Conservation (phyloP, 148 eudicot genomes). For the Vaccinium darrowii region DNA sequence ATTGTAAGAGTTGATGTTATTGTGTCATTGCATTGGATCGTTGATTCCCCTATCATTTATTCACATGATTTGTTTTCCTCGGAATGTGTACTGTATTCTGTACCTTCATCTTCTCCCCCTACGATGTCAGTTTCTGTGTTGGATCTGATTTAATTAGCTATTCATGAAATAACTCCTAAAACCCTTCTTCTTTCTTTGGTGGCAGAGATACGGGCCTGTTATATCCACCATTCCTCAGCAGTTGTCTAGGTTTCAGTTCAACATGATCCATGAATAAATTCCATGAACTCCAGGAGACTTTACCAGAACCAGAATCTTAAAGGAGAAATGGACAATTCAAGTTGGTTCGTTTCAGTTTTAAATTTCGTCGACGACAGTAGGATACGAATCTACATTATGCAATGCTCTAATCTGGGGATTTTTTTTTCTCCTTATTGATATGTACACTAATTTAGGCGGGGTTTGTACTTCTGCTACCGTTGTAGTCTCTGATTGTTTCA, state of each 20-base stretch:
- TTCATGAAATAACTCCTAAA: background rate
- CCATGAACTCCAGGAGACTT: background rate
- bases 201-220: conserved; percentile 96
- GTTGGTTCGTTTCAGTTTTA: background rate
- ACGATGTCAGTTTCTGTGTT: background rate
- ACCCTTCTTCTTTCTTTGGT: background rate
- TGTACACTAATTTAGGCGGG: background rate
- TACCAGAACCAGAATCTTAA: background rate
- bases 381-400: background rate
- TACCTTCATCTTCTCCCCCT: background rate
- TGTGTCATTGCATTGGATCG: background rate
- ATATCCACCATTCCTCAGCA: conserved; percentile 97
- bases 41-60: background rate
- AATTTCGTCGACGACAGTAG: background rate
- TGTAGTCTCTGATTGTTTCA: background rate
- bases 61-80: background rate
- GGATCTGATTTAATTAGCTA: background rate
- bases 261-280: conserved; percentile 69
- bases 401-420: background rate
- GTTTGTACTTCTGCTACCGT: background rate
- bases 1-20: too few species aligned
- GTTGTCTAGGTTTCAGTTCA: conserved; percentile 88
- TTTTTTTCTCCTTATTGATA: background rate
- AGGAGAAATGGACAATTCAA: conserved; percentile 1
- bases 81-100: background rate